Evolutionary conservation across 805 yeast genomes (phyloP), one percentile per base, ranked within the genome.

Genomic region (Teunomyces barrocoloradensis): DNA sequence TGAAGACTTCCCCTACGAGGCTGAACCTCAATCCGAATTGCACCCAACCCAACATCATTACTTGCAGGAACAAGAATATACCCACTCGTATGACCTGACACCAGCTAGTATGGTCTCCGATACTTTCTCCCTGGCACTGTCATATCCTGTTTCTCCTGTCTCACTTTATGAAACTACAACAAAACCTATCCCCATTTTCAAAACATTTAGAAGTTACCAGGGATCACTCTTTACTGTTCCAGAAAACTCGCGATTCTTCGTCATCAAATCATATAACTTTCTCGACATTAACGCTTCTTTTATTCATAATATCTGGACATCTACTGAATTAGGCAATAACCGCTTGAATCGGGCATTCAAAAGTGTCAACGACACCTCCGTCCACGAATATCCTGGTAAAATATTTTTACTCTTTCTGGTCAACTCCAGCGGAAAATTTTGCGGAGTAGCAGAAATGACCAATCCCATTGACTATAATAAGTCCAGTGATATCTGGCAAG

Each of bases 391-490:
- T 13, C 44, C 43, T 29, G 66, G 64, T 1, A 70, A 72, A 43
- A 59, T 82, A 0, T 77, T 68, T 52, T 60, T 82, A 21, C 74
- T 82, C 53, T 82, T 80, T 55, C 80, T 82, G 53, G 85, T 81
- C 1, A 81, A 81, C 55, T 73, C 73, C 2, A 76, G 82, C 11
- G 84, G 84, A 0, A 73, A 70, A 48, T 81, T 81, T 54, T 79
- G 82, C 59, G 86, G 84, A 0, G 68, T 80, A 13, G 81, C 82
- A 6, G 79, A 79, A 54, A 79, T 82, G 84, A 62, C 56, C 49
- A 53, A 54, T 53, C 51, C 58, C 30, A 56, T 71, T 33, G 77
- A 71, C 48, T 69, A 63, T 46, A 58, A 68, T 2, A 63, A 58
- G 41, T 53, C 66, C n/a, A 66, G 74, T 21, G 68, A 73, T 45